Evolutionary conservation across 139 green algal species (phyloP).

Genomic region (Micractinium conductrix): DNA sequence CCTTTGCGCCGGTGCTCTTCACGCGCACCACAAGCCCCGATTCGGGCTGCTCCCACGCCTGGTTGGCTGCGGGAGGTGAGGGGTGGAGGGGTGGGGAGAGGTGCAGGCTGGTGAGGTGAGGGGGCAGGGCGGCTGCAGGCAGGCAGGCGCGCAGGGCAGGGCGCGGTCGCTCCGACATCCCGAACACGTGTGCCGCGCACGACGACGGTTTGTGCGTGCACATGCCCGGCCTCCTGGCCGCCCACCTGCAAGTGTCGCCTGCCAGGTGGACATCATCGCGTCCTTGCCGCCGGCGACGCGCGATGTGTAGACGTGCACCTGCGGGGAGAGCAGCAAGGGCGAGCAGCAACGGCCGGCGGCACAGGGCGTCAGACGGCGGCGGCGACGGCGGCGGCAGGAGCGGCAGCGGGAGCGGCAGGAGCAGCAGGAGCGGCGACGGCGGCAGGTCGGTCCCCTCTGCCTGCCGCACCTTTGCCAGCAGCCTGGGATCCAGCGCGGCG

Average conservation of each 20-base stretch:
- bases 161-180: no score
- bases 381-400: no score
- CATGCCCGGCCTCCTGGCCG: neutral
- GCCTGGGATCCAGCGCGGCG: neutral
- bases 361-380: no score
- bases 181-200: no score
- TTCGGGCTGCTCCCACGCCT: slow-evolving; percentile 8
- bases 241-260: neutral
- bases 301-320: neutral
- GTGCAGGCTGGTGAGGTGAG: neutral
- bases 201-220: neutral
- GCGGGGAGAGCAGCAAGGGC: no score
- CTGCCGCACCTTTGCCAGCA: no score
- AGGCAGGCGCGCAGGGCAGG: no score
- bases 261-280: neutral
- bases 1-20: neutral
- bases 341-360: no score
- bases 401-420: no score
- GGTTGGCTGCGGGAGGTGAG: neutral
- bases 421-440: no score
- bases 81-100: neutral
- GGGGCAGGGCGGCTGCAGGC: no score
- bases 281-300: neutral
- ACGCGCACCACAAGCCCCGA: neutral
- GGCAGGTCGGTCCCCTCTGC: no score